Percentiles rank a stretch among this genome's conserved stretches.
Evolutionary conservation across 805 yeast genomes (phyloP).

Genomic region (Yarrowia divulgata): DNA sequence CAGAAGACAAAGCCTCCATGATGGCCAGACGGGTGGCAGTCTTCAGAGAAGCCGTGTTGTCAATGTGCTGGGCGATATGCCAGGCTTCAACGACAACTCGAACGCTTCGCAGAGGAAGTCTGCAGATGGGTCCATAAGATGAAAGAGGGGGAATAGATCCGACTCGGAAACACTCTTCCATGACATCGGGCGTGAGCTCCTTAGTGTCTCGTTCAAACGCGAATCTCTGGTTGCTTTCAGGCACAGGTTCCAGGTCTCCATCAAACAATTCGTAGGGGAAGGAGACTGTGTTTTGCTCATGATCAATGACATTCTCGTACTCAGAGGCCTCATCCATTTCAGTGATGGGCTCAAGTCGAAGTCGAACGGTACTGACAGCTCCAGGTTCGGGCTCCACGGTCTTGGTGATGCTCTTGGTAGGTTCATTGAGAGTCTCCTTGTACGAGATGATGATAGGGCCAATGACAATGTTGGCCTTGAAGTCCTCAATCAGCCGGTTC

Average conservation of each 20-base stretch:
- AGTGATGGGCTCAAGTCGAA: conserved; percentile 47
- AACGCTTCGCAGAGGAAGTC: conserved; percentile 66
- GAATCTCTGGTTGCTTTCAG: conserved; percentile 6
- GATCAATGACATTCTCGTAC: conserved; percentile 50
- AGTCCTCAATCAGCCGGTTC: conserved; percentile 78
- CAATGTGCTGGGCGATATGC: conserved; percentile 61
- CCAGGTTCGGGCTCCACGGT: conserved; percentile 22
- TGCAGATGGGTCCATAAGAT: conserved; percentile 53
- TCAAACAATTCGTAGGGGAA: conserved; percentile 41
- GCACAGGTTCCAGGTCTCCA: conserved; percentile 45
- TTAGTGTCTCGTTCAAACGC: conserved; percentile 29
- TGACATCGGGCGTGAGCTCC: conserved; percentile 45
- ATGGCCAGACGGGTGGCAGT: conserved; percentile 58
- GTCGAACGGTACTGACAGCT: conserved; percentile 47
- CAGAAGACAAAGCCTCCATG: conserved; percentile 51
- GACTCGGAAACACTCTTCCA: conserved; percentile 45
- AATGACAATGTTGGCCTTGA: conserved; percentile 80
- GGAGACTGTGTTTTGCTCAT: conserved; percentile 54
- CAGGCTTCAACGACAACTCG: conserved; percentile 62
- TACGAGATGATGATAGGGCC: conserved; percentile 90
- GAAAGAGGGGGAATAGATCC: conserved; percentile 55
- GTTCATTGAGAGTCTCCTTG: conserved; percentile 66
- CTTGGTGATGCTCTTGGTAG: conserved; percentile 10
- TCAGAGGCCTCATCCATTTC: conserved; percentile 40
- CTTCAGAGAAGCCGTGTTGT: conserved; percentile 53